Conservation (phyloP, 2,329 filamentous ascomycete genomes). For the Neoarthrinium moseri region DNA sequence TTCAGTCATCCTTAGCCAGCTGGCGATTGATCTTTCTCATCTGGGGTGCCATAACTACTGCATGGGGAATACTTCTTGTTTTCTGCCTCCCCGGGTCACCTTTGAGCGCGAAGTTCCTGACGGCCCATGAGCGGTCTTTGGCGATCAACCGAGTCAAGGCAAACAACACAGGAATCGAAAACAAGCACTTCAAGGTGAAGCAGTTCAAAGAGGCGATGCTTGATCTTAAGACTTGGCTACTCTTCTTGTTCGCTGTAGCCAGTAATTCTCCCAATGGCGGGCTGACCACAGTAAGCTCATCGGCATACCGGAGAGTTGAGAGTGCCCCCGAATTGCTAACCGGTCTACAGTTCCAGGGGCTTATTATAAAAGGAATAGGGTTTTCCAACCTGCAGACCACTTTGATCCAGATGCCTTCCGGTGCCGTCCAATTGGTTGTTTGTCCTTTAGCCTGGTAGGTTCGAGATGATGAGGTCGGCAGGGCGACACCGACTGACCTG, state of each 20-base stretch:
- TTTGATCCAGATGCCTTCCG: slow-evolving; percentile 12
- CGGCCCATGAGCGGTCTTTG: slow-evolving; percentile 48
- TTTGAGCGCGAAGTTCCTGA: slow-evolving; percentile 51
- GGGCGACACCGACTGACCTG: too few species aligned
- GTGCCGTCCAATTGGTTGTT: slow-evolving; percentile 9
- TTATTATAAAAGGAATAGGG: slow-evolving; percentile 13
- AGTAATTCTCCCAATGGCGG: slow-evolving; percentile 32
- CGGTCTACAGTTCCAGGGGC: slow-evolving; percentile 1
- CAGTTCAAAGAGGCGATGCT: slow-evolving; percentile 55
- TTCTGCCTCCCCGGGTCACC: slow-evolving; percentile 58
- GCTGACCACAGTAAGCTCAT: slow-evolving; percentile 7
- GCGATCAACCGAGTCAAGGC: slow-evolving; percentile 53
- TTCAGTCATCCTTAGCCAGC: slow-evolving; percentile 51
- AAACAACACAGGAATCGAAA: slow-evolving; percentile 60
- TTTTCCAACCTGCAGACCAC: slow-evolving; percentile 13
- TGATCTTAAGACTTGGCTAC: slow-evolving; percentile 53
- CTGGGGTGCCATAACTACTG: slow-evolving; percentile 55
- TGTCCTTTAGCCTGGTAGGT: slow-evolving; percentile 11
- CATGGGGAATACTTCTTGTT: slow-evolving; percentile 59
- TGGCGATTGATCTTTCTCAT: slow-evolving; percentile 71
- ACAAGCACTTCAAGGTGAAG: slow-evolving; percentile 51
- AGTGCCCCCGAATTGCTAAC: background rate
- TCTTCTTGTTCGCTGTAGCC: slow-evolving; percentile 55
- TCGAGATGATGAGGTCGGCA: too few species aligned
- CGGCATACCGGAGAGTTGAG: too few species aligned